Evolutionary conservation across 2,329 filamentous ascomycete species (phyloP), one percentile per base, ranked within the genome.

Genomic region (Pyrenophora tritici-repentis): DNA sequence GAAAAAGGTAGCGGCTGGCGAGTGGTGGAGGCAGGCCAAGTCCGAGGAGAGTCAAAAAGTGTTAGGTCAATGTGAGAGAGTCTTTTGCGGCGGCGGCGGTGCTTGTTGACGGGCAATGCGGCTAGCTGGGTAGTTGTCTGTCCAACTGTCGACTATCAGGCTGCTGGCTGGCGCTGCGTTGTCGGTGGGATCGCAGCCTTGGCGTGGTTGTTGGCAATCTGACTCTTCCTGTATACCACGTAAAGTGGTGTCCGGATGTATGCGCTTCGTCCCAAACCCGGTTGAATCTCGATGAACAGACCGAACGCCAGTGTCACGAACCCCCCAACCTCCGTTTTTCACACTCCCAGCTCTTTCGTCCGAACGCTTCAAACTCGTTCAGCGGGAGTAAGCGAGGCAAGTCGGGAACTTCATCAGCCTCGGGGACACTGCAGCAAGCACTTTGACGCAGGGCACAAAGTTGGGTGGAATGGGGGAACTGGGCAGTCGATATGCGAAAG

Each of bases 31-130:
- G 57, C 57, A 63, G 44, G 51, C 59, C 56, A 57, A 60, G 47
- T 55, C 59, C 51, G 54, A 58, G 50, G 58, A 49, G 60, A 62
- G 51, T 34, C 57, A 38, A 55, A 57, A 46, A 50, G 59, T 52
- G 58, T 56, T 54, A 63, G 53, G 62, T 62, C 61, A 52, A 51
- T 47, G 52, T 61, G 58, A 38, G 44, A 46, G 39, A 55, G 58
- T 50, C 55, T 59, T 55, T 49, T 47, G 42, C 40, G 46, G 44
- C 50, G 36, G 54, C 47, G 58, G 42, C 48, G 55, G 51, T 34
- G 44, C 34, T 47, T 44, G 43, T 45, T 42, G 53, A 53, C 38
- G 48, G 53, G 35, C 50, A 51, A 38, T 37, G 43, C 56, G 51
- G 36, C 37, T 51, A 38, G 33, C 29, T 24, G 42, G 37, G 47